Evolutionary conservation across 2,329 filamentous ascomycete genomes (phyloP).

Genomic region (Diaporthe sp.): DNA sequence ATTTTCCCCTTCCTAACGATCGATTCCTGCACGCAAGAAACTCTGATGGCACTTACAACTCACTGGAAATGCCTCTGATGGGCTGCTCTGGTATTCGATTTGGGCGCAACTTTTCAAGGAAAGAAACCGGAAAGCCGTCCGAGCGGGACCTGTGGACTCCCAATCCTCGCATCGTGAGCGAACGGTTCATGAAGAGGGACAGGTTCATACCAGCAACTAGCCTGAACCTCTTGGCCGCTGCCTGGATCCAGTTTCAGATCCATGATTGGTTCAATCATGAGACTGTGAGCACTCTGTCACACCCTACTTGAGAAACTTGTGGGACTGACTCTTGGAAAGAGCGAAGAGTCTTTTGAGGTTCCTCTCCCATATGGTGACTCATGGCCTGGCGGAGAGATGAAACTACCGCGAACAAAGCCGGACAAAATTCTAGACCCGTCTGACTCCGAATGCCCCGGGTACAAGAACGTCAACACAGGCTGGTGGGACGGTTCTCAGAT

Average conservation of each 20-base stretch:
- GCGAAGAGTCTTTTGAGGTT: neutral
- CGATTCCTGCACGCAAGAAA: conserved; percentile 54
- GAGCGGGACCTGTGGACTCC: conserved; percentile 58
- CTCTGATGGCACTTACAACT: conserved; percentile 61
- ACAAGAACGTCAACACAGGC: conserved; percentile 11
- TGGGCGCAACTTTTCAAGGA: conserved; percentile 58
- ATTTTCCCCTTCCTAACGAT: conserved; percentile 42
- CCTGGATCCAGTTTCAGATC: conserved; percentile 65
- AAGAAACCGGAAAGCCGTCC: conserved; percentile 42
- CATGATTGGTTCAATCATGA: conserved; percentile 58
- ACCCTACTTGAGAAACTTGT: too few species aligned
- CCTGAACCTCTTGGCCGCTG: conserved; percentile 61
- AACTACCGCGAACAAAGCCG: conserved; percentile 4
- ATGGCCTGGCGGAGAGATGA: conserved; percentile 7
- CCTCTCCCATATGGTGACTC: conserved; percentile 9
- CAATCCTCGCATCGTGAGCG: conserved; percentile 59
- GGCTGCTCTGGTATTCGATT: conserved; percentile 61
- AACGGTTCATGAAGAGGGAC: conserved; percentile 57
- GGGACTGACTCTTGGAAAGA: neutral
- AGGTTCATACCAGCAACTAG: conserved; percentile 60
- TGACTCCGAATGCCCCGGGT: neutral
- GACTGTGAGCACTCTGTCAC: conserved; percentile 39
- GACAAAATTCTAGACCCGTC: conserved; percentile 11
- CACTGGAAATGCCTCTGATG: conserved; percentile 57
- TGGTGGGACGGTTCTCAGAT: conserved; percentile 26